Conservation (phyloP, 352 stramenopile species). For the Globisporangium takayamanum region DNA sequence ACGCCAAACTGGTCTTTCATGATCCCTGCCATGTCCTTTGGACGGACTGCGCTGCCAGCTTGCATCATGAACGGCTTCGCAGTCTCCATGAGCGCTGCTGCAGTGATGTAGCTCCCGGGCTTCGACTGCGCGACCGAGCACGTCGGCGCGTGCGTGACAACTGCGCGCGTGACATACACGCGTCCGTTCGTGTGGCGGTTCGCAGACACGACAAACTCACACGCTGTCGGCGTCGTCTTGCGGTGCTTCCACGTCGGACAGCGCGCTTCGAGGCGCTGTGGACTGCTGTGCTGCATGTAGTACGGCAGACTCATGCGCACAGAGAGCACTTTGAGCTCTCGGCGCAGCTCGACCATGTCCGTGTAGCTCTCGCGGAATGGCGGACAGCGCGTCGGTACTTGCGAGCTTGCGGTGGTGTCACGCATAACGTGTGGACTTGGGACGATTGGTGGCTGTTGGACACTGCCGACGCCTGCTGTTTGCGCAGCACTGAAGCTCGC, state of each 20-base stretch:
- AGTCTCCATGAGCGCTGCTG: slow-evolving; percentile 65
- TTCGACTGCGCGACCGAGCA: slow-evolving; percentile 47
- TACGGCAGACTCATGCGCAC: slow-evolving; percentile 67
- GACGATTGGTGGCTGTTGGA: too few relatives aligned
- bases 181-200: slow-evolving; percentile 73
- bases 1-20: slow-evolving; percentile 83
- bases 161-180: slow-evolving; percentile 64
- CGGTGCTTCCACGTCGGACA: slow-evolving; percentile 72
- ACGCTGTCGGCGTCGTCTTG: slow-evolving; percentile 38
- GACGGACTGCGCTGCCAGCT: slow-evolving; percentile 47
- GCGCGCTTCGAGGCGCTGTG: slow-evolving; percentile 65
- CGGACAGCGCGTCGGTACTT: slow-evolving; percentile 24
- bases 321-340: slow-evolving; percentile 68
- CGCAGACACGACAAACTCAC: slow-evolving; percentile 67
- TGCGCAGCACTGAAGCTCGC: neutral
- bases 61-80: slow-evolving; percentile 64
- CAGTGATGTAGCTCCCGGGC: slow-evolving; percentile 42
- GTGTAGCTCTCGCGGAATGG: slow-evolving; percentile 68
- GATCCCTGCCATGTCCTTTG: slow-evolving; percentile 70
- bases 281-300: slow-evolving; percentile 82
- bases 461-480: neutral
- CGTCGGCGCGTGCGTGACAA: slow-evolving; percentile 33
- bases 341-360: slow-evolving; percentile 68
- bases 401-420: neutral
- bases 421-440: too few relatives aligned